A percentile compares a stretch with the other conserved stretches of the same genome.
These are phyloP conservation scores for Amanita thiersii DNA, from an alignment of 768 basidiomycete species.

Conservation along the genomic window DNA sequence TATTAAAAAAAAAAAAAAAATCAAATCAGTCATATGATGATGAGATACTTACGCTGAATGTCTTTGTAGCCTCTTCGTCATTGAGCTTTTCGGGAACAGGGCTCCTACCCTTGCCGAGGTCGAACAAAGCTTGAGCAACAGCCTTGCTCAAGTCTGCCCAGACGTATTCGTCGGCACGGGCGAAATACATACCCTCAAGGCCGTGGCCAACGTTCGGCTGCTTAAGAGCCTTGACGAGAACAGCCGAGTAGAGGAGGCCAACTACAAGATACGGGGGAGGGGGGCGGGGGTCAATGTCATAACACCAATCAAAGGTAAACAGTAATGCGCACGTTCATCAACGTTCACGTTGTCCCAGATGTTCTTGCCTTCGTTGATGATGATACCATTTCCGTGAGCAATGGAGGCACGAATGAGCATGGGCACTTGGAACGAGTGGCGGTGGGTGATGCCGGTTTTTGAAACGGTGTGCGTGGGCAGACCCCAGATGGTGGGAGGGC, in stretches of 20 bases:
- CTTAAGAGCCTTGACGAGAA: slow-evolving; percentile 30
- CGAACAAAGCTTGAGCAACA: slow-evolving; percentile 29
- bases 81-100: slow-evolving; percentile 39
- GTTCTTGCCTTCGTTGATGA: slow-evolving; percentile 51
- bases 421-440: slow-evolving; percentile 46
- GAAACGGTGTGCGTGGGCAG: slow-evolving; percentile 38
- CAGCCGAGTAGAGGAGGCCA: slow-evolving; percentile 31
- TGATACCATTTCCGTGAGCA: slow-evolving; percentile 39
- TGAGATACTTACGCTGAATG: slow-evolving; percentile 22
- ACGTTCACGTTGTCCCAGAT: slow-evolving; percentile 52
- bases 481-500: slow-evolving; percentile 55
- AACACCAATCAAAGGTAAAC: background rate
- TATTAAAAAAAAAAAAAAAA: background rate
- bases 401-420: slow-evolving; percentile 34
- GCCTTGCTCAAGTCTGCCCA: slow-evolving; percentile 31
- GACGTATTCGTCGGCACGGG: slow-evolving; percentile 39
- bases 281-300: background rate
- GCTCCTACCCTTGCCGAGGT: slow-evolving; percentile 25
- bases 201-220: slow-evolving; percentile 30
- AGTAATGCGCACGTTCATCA: slow-evolving; percentile 33
- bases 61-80: slow-evolving; percentile 34
- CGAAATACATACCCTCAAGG: slow-evolving; percentile 47
- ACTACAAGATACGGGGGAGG: slow-evolving; percentile 24
- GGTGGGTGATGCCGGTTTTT: slow-evolving; percentile 44
- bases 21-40: too few species aligned